Percentiles rank a stretch among this genome's conserved stretches.
Evolutionary conservation across 305 asterid genomes (phyloP).

Genomic region (Fraxinus xanthoxyloides): DNA sequence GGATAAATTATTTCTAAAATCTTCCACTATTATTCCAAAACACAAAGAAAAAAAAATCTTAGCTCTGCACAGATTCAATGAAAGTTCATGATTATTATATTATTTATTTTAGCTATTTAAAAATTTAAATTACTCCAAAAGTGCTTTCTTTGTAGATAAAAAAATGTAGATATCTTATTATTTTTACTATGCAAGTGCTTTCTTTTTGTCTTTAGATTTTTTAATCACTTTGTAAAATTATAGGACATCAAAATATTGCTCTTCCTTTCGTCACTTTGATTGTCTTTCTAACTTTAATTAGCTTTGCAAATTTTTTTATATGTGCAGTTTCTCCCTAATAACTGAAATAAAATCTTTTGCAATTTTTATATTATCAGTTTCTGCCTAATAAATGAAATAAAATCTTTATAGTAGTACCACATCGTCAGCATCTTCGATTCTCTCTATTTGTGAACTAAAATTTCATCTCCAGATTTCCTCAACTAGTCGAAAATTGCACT

Average conservation of each 20-base stretch:
- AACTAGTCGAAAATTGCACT: neutral
- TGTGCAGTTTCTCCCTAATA: neutral
- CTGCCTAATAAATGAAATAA: neutral
- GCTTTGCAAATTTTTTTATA: neutral
- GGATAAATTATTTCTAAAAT: neutral
- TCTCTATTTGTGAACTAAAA: neutral
- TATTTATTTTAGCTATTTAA: too few relatives aligned
- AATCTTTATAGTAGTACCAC: neutral
- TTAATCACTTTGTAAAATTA: too few relatives aligned
- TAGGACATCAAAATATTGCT: too few relatives aligned
- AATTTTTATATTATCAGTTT: neutral
- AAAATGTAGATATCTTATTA: too few relatives aligned
- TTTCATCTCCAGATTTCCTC: neutral
- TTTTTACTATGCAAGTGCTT: too few relatives aligned
- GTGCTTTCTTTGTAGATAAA: too few relatives aligned
- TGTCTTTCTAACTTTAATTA: neutral
- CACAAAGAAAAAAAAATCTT: neutral
- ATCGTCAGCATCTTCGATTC: neutral
- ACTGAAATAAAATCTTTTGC: neutral
- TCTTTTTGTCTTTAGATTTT: too few relatives aligned
- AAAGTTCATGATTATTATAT: too few relatives aligned
- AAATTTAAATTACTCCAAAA: too few relatives aligned
- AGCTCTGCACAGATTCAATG: too few relatives aligned
- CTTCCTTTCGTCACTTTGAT: neutral
- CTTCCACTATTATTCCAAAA: neutral